Percentiles rank a stretch among this genome's conserved stretches.
phyloP scores from a whole-genome alignment of 257 asterid species.

The Plantago major region DNA sequence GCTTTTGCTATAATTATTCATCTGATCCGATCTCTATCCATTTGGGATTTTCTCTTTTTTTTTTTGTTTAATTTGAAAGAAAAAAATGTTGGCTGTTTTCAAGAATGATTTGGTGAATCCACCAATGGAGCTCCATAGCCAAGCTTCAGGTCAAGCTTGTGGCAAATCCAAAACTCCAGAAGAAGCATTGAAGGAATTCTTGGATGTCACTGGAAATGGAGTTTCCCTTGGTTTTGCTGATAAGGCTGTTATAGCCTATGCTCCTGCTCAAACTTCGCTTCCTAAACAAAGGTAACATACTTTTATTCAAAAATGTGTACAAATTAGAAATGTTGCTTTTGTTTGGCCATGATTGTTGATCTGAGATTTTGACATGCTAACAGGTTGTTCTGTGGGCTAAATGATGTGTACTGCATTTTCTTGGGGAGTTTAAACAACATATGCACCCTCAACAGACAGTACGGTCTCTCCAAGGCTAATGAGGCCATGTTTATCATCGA shows the following conservation, averaged over 20 bases:
- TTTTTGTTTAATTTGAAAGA: background rate
- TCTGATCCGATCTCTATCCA: constrained; percentile 5
- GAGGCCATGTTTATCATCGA: constrained; percentile 77
- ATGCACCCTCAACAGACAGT: constrained; percentile 67
- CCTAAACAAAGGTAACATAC: constrained; percentile 52
- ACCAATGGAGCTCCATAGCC: constrained; percentile 76
- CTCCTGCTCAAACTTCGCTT: constrained; percentile 31
- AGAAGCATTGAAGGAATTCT: constrained; percentile 52
- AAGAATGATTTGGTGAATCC: constrained; percentile 67
- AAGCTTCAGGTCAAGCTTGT: constrained; percentile 33
- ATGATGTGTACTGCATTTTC: constrained; percentile 81
- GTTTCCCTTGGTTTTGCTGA: constrained; percentile 57
- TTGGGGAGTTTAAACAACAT: constrained; percentile 65
- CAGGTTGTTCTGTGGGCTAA: constrained; percentile 76
- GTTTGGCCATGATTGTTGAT: constrained; percentile 6
- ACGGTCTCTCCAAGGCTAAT: constrained; percentile 70
- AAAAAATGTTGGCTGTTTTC: constrained; percentile 70
- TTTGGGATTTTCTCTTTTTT: background rate
- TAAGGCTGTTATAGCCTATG: constrained; percentile 58
- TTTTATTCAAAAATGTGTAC: no score
- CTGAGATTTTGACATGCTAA: constrained; percentile 4
- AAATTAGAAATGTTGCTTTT: no score
- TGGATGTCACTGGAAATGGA: constrained; percentile 44
- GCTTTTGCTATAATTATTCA: background rate
- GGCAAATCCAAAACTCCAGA: constrained; percentile 37